Conservation (phyloP, 768 basidiomycete genomes). For the Lactarius trivialis region DNA sequence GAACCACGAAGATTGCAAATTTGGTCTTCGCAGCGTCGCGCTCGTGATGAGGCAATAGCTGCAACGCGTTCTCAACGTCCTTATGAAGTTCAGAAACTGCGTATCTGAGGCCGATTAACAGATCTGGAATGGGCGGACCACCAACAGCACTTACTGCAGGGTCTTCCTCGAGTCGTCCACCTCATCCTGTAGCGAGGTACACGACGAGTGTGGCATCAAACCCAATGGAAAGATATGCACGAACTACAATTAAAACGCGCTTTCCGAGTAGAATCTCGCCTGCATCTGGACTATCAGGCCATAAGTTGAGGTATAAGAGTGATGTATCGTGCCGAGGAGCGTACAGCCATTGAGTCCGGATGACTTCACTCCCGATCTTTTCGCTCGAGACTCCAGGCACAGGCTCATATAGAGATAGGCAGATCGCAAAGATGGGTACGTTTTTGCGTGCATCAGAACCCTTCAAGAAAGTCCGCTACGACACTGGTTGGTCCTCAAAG, state of each 20-base stretch:
- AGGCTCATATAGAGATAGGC: constrained; percentile 90
- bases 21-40: constrained; percentile 64
- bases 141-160: constrained; percentile 52
- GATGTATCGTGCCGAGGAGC: constrained; percentile 3
- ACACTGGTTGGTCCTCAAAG: not conserved
- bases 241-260: constrained; percentile 73
- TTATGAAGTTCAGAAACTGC: constrained; percentile 83
- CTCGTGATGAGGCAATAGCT: constrained; percentile 60
- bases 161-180: constrained; percentile 88
- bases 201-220: constrained; percentile 20
- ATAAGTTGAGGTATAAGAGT: constrained; percentile 5
- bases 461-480: constrained; percentile 79
- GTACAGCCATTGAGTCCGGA: constrained; percentile 93
- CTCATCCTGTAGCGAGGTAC: constrained; percentile 52
- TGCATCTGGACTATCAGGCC: constrained; percentile 45
- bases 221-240: constrained; percentile 27
- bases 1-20: constrained; percentile 91
- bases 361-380: constrained; percentile 74
- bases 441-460: constrained; percentile 61
- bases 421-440: constrained; percentile 93
- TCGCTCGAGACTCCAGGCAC: constrained; percentile 68
- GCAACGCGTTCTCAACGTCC: constrained; percentile 73
- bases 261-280: constrained; percentile 71
- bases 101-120: constrained; percentile 47
- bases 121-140: not conserved